Base-by-base conservation (phyloP, 2,329 filamentous ascomycete genomes). In the Ramularia endophylla region DNA sequence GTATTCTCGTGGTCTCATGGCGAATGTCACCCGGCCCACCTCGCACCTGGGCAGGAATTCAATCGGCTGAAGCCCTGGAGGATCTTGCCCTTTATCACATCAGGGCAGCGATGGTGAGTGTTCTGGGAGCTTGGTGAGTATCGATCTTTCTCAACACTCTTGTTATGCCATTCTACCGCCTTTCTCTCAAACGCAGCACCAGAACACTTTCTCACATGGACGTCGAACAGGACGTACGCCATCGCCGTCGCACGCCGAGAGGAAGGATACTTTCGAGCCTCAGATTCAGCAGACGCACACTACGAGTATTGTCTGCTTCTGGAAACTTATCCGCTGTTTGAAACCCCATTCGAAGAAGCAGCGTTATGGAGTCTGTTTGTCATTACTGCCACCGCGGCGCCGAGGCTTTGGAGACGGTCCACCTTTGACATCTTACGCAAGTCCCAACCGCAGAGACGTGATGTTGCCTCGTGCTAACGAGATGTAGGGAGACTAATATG, bases 301-400 rank as follows among this genome's bases (percentile, higher is more conserved):
- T 36, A 36, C 19, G 5, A 7, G 13, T n/a, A 36, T 17, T 19
- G 17, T 11, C 7, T 13, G 9, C 6, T 6, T 17, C 33, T 36
- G 4, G 15, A 36, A 20, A 36, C 13, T 6, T n/a, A 36, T 18
- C 3, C 15, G n/a, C 33, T 36, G 8, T n/a, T 36, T 19, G 33
- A 17, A 13, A 36, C 33, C 17, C 17, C n/a, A 17, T 36, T 36
- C 17, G 33, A 36, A 20, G 13, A 16, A 22, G 33, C 33, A 9
- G 33, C 33, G 12, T 20, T 36, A 20, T 36, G 33, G 33, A 19
- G 16, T 36, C 12, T 22, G 6, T 36, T 36, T 13, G 20, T 36
- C 33, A 36, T 36, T 13, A 36, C 33, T 13, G 17, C 13, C 18
- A 36, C 34, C 6, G 34, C 34, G 17, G 27, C 17, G 5, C 12